Evolutionary conservation across 1,284 basidiomycete genomes (phyloP).

Genomic region (Violaceomyces palustris): DNA sequence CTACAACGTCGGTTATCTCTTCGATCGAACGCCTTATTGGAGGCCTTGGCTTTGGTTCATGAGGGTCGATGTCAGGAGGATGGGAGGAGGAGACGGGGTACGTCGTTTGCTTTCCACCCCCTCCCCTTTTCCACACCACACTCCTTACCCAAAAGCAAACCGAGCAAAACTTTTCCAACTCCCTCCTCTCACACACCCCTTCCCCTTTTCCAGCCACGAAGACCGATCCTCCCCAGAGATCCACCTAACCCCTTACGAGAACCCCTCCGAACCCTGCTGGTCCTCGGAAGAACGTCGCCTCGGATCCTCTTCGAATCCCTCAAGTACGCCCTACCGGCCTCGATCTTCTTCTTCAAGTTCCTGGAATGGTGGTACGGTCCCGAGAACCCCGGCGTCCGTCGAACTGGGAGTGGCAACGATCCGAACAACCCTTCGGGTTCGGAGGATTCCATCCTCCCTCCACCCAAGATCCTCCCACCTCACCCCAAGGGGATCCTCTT

Average conservation of each 20-base stretch:
- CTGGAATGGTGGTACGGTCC: slow-evolving; percentile 99
- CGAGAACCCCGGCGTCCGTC: slow-evolving; percentile 63
- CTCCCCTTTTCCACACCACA: too few species aligned
- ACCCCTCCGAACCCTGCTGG: slow-evolving; percentile 12
- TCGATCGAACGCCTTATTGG: slow-evolving; percentile 79
- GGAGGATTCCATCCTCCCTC: slow-evolving; percentile 4
- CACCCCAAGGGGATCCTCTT: slow-evolving; percentile 12
- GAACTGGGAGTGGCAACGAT: slow-evolving; percentile 57
- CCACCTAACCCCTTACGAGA: slow-evolving; percentile 23
- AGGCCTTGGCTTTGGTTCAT: slow-evolving; percentile 86
- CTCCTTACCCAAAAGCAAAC: neutral
- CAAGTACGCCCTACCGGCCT: slow-evolving; percentile 76
- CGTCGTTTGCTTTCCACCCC: too few species aligned
- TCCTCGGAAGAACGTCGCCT: slow-evolving; percentile 18
- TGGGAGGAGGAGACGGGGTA: slow-evolving; percentile 56
- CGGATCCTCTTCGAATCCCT: slow-evolving; percentile 55
- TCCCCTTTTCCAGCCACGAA: slow-evolving; percentile 1
- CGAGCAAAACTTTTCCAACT: neutral
- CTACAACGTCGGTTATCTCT: slow-evolving; percentile 82
- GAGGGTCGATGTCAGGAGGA: slow-evolving; percentile 72
- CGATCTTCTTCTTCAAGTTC: slow-evolving; percentile 95
- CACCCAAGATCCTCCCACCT: slow-evolving; percentile 19
- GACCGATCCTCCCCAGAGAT: slow-evolving; percentile 17
- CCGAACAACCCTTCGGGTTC: slow-evolving; percentile 1
- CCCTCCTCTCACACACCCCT: neutral